Evolutionary conservation across 2,329 filamentous ascomycete species (phyloP), one percentile per base, ranked within the genome.

Genomic region (Monosporascus sp.): DNA sequence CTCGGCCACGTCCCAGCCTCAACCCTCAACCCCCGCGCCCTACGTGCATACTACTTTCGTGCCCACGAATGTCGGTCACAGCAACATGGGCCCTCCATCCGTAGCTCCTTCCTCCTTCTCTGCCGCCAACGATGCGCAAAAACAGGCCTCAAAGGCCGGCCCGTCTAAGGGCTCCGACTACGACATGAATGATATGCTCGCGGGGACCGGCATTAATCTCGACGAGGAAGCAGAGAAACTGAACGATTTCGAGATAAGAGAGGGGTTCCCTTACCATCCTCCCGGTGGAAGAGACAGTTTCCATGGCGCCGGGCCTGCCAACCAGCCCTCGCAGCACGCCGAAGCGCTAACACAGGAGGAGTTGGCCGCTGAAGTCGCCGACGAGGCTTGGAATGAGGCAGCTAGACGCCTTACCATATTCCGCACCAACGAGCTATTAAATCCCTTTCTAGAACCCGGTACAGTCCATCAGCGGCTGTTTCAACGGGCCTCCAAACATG

Each of bases 181-280:
- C 62, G 90, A 96, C 63, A 80, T 92, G 46, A 89, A 87, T 59
- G 92, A 97, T 72, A 88, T 91, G 49, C 72, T 96, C 52, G 86
- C 87, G 19, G 89, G 88, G 19, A 93, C 91, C 17, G 91, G 91
- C 49, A 91, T 97, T 58, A 89, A 96, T 73, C 72, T 96, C 47
- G 85, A 87, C 54, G 91, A 91, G 59, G 92, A 96, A 69, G 90
- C 95, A 65, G 89, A 91, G 62, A 89, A 85, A 60, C 78, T 94
- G 69, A 86, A 89, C 45, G 85, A 84, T 55, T 76, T 84, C 51
- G 75, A 84, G 60, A 71, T 78, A 50, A 71, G 78, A 64, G 75
- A 78, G 47, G 74, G 85, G 16, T 81, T 80, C 56, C 73, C 75
- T 16, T 73, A 82, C 22, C 81, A 86, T 56, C 72, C 78, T 7